Conservation (phyloP, 768 basidiomycete species). For the Termitomyces sp. region DNA sequence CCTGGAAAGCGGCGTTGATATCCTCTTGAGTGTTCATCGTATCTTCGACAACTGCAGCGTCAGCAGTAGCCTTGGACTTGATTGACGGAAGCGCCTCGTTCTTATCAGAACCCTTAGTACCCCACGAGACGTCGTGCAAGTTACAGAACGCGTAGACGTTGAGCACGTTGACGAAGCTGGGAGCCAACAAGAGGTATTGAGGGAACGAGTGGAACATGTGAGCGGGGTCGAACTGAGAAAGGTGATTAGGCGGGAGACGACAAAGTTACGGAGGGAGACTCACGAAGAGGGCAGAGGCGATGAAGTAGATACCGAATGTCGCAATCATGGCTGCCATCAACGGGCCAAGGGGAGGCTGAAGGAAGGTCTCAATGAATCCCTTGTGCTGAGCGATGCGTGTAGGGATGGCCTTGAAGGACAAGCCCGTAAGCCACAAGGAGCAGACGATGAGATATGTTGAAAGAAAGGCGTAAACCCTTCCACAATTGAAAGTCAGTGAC, state of each 20-base stretch:
- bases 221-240: slow-evolving; percentile 85
- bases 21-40: slow-evolving; percentile 70
- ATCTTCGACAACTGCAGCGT: slow-evolving; percentile 70
- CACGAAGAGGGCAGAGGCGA: slow-evolving; percentile 82
- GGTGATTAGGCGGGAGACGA: background rate
- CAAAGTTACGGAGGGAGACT: slow-evolving; percentile 25
- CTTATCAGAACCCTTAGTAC: slow-evolving; percentile 93
- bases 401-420: slow-evolving; percentile 69
- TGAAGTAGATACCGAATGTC: slow-evolving; percentile 85
- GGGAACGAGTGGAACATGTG: slow-evolving; percentile 94
- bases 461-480: slow-evolving; percentile 82
- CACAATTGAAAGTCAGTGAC: background rate
- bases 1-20: slow-evolving; percentile 78
- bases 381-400: slow-evolving; percentile 40
- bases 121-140: slow-evolving; percentile 92
- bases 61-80: slow-evolving; percentile 47
- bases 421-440: slow-evolving; percentile 78
- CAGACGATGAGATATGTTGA: slow-evolving; percentile 83
- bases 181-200: slow-evolving; percentile 86
- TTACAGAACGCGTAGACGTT: slow-evolving; percentile 99
- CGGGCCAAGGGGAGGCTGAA: slow-evolving; percentile 76
- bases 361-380: slow-evolving; percentile 56
- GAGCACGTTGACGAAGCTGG: slow-evolving; percentile 90
- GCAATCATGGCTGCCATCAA: slow-evolving; percentile 85
- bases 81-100: slow-evolving; percentile 74